Conservation (phyloP, 2,329 filamentous ascomycete genomes). For the Verticillium nubilum region DNA sequence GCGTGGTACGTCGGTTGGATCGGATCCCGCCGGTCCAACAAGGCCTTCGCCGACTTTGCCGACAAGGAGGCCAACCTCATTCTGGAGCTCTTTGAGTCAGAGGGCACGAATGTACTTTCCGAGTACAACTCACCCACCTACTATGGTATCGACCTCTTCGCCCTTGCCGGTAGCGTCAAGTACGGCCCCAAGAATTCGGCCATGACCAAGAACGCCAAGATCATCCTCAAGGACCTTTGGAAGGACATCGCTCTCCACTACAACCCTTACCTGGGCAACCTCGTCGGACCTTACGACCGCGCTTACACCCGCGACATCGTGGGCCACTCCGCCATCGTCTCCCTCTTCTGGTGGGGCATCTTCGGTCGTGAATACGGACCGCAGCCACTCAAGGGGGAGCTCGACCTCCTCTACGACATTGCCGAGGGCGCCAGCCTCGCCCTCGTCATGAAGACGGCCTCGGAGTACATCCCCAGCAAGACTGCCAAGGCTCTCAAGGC, state of each 20-base stretch:
- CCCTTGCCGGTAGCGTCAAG: slow-evolving; percentile 29
- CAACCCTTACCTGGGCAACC: slow-evolving; percentile 27
- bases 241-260: slow-evolving; percentile 27
- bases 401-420: slow-evolving; percentile 34
- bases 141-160: slow-evolving; percentile 34
- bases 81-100: slow-evolving; percentile 22
- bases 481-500: slow-evolving; percentile 22
- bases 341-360: slow-evolving; percentile 35
- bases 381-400: slow-evolving; percentile 28
- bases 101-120: slow-evolving; percentile 24
- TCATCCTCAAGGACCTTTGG: slow-evolving; percentile 26
- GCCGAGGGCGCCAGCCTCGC: slow-evolving; percentile 33
- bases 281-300: slow-evolving; percentile 29
- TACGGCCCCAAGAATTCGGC: slow-evolving; percentile 24
- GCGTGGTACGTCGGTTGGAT: slow-evolving; percentile 33
- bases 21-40: slow-evolving; percentile 29
- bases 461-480: slow-evolving; percentile 19
- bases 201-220: slow-evolving; percentile 20
- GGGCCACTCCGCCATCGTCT: slow-evolving; percentile 31
- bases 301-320: slow-evolving; percentile 33
- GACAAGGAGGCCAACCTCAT: slow-evolving; percentile 23
- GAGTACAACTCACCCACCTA: slow-evolving; percentile 36
- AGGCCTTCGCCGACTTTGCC: slow-evolving; percentile 29
- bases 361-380: slow-evolving; percentile 32
- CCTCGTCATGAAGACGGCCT: slow-evolving; percentile 27